phyloP scores from a whole-genome alignment of 176 grass and related monocot genomes.

The Musa beccarii region DNA sequence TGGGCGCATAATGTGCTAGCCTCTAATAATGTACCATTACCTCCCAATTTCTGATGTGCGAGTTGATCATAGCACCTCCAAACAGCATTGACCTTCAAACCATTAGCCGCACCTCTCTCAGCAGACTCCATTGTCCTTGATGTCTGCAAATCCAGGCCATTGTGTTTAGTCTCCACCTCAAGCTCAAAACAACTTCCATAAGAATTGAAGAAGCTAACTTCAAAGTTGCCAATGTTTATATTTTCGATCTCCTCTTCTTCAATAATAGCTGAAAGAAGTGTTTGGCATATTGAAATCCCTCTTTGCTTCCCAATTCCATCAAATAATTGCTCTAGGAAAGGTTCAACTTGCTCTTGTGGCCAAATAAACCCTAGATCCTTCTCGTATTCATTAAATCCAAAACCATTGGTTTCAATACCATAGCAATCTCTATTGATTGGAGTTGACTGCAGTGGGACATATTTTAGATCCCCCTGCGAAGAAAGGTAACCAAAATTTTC shows the following conservation, averaged over 20 bases:
- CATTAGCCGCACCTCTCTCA: constrained; percentile 17
- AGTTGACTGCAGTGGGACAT: constrained; percentile 53
- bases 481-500: background rate
- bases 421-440: constrained; percentile 43
- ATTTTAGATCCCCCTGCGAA: constrained; percentile 55
- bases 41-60: constrained; percentile 23
- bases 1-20: constrained; percentile 38
- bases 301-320: constrained; percentile 37
- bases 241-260: constrained; percentile 59
- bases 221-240: constrained; percentile 36
- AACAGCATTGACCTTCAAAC: constrained; percentile 40
- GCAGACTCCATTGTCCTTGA: no score
- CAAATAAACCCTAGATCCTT: constrained; percentile 35
- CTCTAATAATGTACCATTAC: constrained; percentile 30
- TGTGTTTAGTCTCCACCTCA: constrained; percentile 26
- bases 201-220: constrained; percentile 37
- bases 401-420: constrained; percentile 35
- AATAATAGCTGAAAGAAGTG: constrained; percentile 61
- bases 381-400: constrained; percentile 34
- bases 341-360: constrained; percentile 55
- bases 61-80: constrained; percentile 48
- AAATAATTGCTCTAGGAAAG: constrained; percentile 53
- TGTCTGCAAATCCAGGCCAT: no score
- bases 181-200: constrained; percentile 42
- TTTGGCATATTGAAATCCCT: constrained; percentile 52